Base-by-base conservation (phyloP, 2,329 filamentous ascomycete genomes). In the Fusarium sp. region DNA sequence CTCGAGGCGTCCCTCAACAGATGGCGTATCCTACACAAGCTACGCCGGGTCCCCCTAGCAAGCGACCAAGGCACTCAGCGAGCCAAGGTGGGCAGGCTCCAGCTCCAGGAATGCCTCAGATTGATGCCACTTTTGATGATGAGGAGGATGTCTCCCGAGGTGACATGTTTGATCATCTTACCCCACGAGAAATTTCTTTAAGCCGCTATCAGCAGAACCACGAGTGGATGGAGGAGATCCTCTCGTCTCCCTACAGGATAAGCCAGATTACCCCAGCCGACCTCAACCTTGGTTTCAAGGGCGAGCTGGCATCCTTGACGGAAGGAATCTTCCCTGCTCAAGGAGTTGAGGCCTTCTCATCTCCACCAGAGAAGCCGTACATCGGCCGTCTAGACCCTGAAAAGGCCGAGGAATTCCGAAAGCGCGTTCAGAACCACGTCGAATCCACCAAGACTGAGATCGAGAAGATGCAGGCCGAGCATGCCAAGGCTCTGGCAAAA, bases 191-290 rank as follows among this genome's bases (percentile, higher is more conserved):
- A 67, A 91, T 99, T 64, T 97, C 94, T 71, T 84, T 93, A 62
- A 88, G 89, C 67, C 88, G 96, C 56, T 99, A 97, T 78, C 91
- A 91, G 76, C 94, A 97, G 76, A 96, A 99, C 74, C 95, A 99
- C 74, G 93, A 97, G 78, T 98, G 95, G 96, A 97, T 99, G 93
- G 96, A 98, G 75, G 95, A 99, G 79, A 90, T 99, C 28, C 87
- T 98, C 54, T 93, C 92, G 1, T 98, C 95, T 2, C 93, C 94
- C 0, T 97, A 97, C 76, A 86, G 91, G 24, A 91, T 95, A 65
- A 87, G 87, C 49, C 93, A 96, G 76, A 97, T 99, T 59, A 88
- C 90, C 10, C 94, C 95, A 1, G 89, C 94, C 4, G 94, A 97
- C 76, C 87, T 98, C 33, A 94, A 94, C 1, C 83, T 98, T 11